A percentile compares a stretch with the other conserved stretches of the same genome.
phyloP scores from a whole-genome alignment of 2,329 filamentous ascomycete genomes.

The Cryphonectria nitschkei region DNA sequence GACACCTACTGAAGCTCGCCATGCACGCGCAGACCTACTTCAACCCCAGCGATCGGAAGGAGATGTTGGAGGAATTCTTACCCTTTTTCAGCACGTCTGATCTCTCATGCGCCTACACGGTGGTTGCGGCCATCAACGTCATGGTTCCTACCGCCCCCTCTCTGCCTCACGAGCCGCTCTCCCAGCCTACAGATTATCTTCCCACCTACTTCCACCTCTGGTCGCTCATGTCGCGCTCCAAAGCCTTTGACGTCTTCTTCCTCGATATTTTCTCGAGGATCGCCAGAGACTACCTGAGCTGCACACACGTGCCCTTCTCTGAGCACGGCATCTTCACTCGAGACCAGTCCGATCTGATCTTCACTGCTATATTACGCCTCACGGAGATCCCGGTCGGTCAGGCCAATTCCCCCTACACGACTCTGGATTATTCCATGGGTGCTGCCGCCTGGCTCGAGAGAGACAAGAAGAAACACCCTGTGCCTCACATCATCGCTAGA shows the following conservation, averaged over 20 bases:
- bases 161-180: constrained; percentile 69
- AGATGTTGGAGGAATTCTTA: constrained; percentile 78
- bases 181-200: constrained; percentile 86
- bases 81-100: constrained; percentile 94
- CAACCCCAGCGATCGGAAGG: constrained; percentile 81
- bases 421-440: constrained; percentile 81
- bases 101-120: constrained; percentile 88
- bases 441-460: constrained; percentile 86
- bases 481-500: constrained; percentile 87
- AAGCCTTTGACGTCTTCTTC: constrained; percentile 82
- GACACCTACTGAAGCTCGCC: constrained; percentile 82
- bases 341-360: constrained; percentile 90
- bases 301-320: constrained; percentile 76
- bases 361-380: constrained; percentile 85
- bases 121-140: constrained; percentile 84
- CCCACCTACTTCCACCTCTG: constrained; percentile 96
- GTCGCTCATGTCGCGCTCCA: constrained; percentile 90
- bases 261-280: constrained; percentile 88
- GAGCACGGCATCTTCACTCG: constrained; percentile 89
- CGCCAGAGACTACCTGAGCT: constrained; percentile 79
- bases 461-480: constrained; percentile 90
- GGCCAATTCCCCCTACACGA: constrained; percentile 87
- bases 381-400: constrained; percentile 97
- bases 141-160: constrained; percentile 84
- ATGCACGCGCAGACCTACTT: constrained; percentile 92